Evolutionary conservation across 2,329 filamentous ascomycete species (phyloP), one percentile per base, ranked within the genome.

Genomic region (Curvularia spicifera): DNA sequence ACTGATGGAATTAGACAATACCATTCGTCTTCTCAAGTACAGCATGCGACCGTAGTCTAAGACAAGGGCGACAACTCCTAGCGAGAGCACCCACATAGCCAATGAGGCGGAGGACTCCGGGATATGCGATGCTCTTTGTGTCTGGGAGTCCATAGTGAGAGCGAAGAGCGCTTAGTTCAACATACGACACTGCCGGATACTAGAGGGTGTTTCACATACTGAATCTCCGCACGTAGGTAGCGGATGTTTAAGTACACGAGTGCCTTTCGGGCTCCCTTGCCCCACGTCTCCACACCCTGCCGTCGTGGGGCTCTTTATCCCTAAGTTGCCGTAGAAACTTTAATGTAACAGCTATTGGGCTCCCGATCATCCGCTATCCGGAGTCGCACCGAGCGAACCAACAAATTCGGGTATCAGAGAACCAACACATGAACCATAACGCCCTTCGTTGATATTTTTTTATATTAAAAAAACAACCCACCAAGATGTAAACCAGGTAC

Each of bases 21-120:
- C 80, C 78, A 84, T 81, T 57, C 78, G 81, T 1, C 75, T 78
- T 46, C 81, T 72, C 67, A 83, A 68, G 60, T 78, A 80, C 39
- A 84, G 69, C 81, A 84, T 84, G 61, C 78, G 77, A 6, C 65
- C 71, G 67, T 84, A 84, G 64, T 84, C 82, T 10, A 74, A 26
- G 3, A 66, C 60, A 2, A 72, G 45, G 8, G 61, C 59, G 9
- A 73, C 40, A 37, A 65, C 70, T 13, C 29, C 53, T 6, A 26
- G 1, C 0, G 24, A 12, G 13, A 51, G 0, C 8, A 50, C 22
- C 18, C 1, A 22, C 10, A 35, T 28, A 29, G 46, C 28, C 46
- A 39, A 55, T 12, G 33, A 29, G 39, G 29, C 22, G 15, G 10
- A 20, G 29, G 22, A 12, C 10, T 28, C 15, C 2, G 22, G 13